A percentile compares a stretch with the other conserved stretches of the same genome.
These are phyloP conservation scores for Linderina pennispora DNA, from an alignment of 192 early-diverging fungal genomes.

Conservation along the genomic window DNA sequence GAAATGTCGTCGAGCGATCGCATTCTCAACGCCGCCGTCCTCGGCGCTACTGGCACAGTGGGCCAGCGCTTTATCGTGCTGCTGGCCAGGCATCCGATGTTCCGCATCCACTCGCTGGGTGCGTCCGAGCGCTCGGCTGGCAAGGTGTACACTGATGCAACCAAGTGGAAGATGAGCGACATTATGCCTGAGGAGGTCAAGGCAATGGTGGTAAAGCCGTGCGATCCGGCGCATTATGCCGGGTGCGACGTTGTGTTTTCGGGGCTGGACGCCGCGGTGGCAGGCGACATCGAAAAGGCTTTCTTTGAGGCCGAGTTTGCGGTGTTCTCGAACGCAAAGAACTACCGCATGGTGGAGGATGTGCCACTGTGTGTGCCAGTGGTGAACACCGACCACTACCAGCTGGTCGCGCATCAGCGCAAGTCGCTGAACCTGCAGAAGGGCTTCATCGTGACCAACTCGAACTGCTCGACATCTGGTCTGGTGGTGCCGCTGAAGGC, in stretches of 20 bases:
- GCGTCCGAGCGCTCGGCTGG: constrained; percentile 89
- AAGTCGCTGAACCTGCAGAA: constrained; percentile 48
- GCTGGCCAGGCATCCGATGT: constrained; percentile 78
- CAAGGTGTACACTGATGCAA: constrained; percentile 70
- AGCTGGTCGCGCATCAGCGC: constrained; percentile 72
- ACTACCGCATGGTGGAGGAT: constrained; percentile 82
- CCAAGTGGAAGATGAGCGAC: constrained; percentile 85
- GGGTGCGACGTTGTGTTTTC: constrained; percentile 92
- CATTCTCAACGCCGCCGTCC: constrained; percentile 70
- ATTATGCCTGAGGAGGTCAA: constrained; percentile 60
- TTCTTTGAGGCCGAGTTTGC: constrained; percentile 84
- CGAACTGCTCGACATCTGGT: constrained; percentile 98
- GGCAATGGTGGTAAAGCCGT: constrained; percentile 56
- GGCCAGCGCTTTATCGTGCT: constrained; percentile 96
- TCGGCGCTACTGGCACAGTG: constrained; percentile 97
- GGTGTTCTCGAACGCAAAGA: constrained; percentile 96
- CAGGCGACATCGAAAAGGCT: constrained; percentile 89
- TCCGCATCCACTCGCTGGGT: constrained; percentile 82
- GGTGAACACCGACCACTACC: constrained; percentile 87
- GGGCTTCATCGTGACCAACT: constrained; percentile 94
- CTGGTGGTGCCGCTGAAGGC: constrained; percentile 86
- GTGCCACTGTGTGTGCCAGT: constrained; percentile 94
- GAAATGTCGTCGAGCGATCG: constrained; percentile 19
- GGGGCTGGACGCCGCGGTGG: constrained; percentile 89
- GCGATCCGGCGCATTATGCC: constrained; percentile 68